phyloP scores from a whole-genome alignment of 257 asterid genomes.

The Coffea eugenioides region DNA sequence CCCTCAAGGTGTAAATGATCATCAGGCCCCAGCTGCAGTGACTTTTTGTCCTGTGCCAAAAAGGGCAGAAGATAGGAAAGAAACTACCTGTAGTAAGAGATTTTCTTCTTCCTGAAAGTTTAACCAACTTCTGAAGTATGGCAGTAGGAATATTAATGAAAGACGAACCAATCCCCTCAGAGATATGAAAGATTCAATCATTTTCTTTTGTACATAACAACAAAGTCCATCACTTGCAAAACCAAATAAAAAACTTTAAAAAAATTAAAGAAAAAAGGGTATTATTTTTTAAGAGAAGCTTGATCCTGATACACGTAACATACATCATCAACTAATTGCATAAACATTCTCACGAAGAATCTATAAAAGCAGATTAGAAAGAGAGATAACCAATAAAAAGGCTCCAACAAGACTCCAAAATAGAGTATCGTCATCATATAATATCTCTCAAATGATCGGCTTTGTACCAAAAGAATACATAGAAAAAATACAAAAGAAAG shows the following conservation, averaged over 20 bases:
- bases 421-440: too few species aligned
- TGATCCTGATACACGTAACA: too few species aligned
- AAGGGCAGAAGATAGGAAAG: not conserved
- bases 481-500: not conserved
- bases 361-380: too few species aligned
- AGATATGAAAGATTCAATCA: not conserved
- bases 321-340: not conserved
- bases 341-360: too few species aligned
- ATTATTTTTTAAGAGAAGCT: too few species aligned
- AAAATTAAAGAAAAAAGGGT: too few species aligned
- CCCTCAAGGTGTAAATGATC: constrained; percentile 86
- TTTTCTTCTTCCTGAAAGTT: not conserved
- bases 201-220: not conserved
- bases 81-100: not conserved
- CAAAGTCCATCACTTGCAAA: not conserved
- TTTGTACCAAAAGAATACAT: too few species aligned
- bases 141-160: not conserved
- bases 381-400: not conserved
- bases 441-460: too few species aligned
- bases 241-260: not conserved
- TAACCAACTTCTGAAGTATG: not conserved
- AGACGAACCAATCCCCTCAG: not conserved
- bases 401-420: not conserved
- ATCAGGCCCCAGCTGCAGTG: constrained; percentile 76
- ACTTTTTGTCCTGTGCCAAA: constrained; percentile 76